Evolutionary conservation across 176 grass and related monocot species (phyloP).

Genomic region (Aegilops bicornis): DNA sequence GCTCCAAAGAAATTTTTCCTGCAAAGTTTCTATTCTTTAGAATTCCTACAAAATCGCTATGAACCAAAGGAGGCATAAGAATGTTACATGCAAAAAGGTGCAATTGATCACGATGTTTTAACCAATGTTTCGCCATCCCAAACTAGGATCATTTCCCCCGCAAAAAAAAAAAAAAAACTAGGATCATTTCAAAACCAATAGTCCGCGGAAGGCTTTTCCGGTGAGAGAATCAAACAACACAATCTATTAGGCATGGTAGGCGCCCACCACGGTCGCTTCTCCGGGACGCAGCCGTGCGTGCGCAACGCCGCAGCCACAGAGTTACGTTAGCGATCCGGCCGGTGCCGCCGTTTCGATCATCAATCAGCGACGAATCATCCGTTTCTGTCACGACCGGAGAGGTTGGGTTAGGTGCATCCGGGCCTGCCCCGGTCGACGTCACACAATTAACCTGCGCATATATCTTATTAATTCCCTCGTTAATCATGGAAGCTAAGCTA

Average conservation of each 20-base stretch:
- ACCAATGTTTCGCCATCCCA: not conserved
- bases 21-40: no score
- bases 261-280: not conserved
- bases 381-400: not conserved
- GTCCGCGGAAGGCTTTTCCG: not conserved
- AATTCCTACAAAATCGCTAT: no score
- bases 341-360: slow-evolving; percentile 11
- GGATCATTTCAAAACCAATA: no score
- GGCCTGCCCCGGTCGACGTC: not conserved
- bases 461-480: not conserved
- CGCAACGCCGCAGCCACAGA: not conserved
- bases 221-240: not conserved
- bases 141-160: not conserved
- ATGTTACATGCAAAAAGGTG: not conserved
- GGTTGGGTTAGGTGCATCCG: not conserved
- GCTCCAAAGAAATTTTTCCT: no score
- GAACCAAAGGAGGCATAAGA: no score
- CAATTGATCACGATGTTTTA: not conserved
- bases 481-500: not conserved
- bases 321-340: not conserved
- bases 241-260: not conserved
- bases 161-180: no score
- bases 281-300: not conserved
- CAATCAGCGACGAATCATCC: not conserved
- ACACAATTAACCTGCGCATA: not conserved